phyloP scores from a whole-genome alignment of 148 eudicot species.

The Rhododendron kiyosumense region DNA sequence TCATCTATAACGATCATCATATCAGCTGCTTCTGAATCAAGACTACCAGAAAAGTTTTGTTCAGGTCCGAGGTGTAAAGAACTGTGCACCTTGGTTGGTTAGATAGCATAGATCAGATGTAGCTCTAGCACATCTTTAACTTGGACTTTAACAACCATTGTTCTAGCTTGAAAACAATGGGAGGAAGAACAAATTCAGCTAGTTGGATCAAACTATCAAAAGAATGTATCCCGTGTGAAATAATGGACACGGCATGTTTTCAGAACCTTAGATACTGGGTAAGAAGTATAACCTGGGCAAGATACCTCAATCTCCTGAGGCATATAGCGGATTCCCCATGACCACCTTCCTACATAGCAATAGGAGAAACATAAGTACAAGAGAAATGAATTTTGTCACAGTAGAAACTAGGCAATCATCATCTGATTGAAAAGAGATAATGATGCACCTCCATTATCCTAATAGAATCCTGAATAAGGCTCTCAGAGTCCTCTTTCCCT shows the following conservation, averaged over 20 bases:
- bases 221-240: background rate
- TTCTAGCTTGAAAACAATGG: background rate
- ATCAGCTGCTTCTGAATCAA: background rate
- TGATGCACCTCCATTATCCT: slow-evolving; percentile 64
- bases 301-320: slow-evolving; percentile 71
- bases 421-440: slow-evolving; percentile 7
- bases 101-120: background rate
- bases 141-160: background rate
- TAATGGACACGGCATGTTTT: background rate
- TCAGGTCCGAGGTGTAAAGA: background rate
- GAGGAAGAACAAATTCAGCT: slow-evolving; percentile 8
- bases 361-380: slow-evolving; percentile 5
- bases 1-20: background rate
- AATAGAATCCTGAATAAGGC: slow-evolving; percentile 67
- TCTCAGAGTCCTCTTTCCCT: slow-evolving; percentile 69
- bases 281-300: slow-evolving; percentile 64
- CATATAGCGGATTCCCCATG: slow-evolving; percentile 71
- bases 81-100: background rate
- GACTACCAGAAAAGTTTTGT: slow-evolving; percentile 2
- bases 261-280: background rate
- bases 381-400: slow-evolving; percentile 1
- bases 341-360: slow-evolving; percentile 62
- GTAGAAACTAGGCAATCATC: background rate
- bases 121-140: background rate
- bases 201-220: background rate